Evolutionary conservation across 176 grass and related monocot genomes (phyloP), one percentile per base, ranked within the genome.

Genomic region (Aegilops speltoides): DNA sequence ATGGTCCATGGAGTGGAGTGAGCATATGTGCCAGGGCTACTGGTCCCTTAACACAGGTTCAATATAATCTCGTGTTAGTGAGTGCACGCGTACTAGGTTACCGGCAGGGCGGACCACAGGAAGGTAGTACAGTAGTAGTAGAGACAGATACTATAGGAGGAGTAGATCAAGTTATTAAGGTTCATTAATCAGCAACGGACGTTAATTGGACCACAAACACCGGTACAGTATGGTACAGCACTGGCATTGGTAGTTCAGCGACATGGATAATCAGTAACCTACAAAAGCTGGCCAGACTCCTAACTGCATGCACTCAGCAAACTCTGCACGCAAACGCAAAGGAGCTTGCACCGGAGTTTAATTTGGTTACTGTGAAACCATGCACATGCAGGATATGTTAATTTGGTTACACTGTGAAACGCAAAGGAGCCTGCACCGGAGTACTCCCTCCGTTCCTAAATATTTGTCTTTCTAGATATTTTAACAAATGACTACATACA

Each of bases 1-100:
- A 57, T 57, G 52, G 52, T 57, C 52, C 50, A 54, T 54, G 40
- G 40, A 38, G 37, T 38, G 52, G 52, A 57, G 48, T 6, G 54
- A 57, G 54, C 54, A 16, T 74, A 71, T 26, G 16, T 74, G 71
- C 41, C 71, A 48, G 13, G 23, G 56, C 63, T 64, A 64, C n/a
- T 64, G 70, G 70, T 85, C 83, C 83, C 60, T 65, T 63, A 11
- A 84, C 29, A 26, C n/a, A 82, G 19, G 45, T 17, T 34, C 17
- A 64, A 41, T 38, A 45, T 22, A 9, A 62, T 43, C 10, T 24
- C 50, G 56, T 43, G 32, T 74, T 63, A 73, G 56, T 13, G 9
- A 12, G 43, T 73, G 57, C 23, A n/a, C 12, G 32, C 22, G 17
- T 75, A 46, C 36, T 60, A 66, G 79, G 79, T 81, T 81, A 19